These are phyloP conservation scores for Apiospora aurea DNA, from an alignment of 2,329 filamentous ascomycete genomes.

Conservation along the genomic window DNA sequence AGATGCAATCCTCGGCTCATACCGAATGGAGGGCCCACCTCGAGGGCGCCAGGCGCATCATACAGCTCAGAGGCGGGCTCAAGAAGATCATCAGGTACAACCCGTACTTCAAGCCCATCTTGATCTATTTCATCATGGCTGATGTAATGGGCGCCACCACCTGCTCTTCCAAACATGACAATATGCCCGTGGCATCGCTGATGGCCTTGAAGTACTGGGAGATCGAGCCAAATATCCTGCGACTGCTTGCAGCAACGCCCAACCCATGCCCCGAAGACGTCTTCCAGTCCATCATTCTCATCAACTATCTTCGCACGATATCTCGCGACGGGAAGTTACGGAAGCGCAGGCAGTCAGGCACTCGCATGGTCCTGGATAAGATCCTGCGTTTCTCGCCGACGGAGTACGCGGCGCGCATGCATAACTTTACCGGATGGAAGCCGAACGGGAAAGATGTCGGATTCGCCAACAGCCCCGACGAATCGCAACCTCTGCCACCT, in stretches of 20 bases:
- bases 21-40: constrained; percentile 30
- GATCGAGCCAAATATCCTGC: constrained; percentile 26
- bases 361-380: constrained; percentile 27
- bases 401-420: constrained; percentile 27
- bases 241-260: constrained; percentile 25
- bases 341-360: constrained; percentile 24
- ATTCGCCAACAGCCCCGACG: background rate
- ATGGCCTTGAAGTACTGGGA: constrained; percentile 30
- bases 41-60: constrained; percentile 29
- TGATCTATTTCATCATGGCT: constrained; percentile 28
- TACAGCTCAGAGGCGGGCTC: constrained; percentile 28
- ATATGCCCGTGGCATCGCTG: constrained; percentile 27
- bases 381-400: constrained; percentile 26
- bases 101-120: constrained; percentile 28
- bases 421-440: constrained; percentile 27
- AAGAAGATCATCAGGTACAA: constrained; percentile 28
- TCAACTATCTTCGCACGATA: constrained; percentile 29
- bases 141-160: constrained; percentile 29
- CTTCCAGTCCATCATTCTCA: constrained; percentile 27
- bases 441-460: constrained; percentile 26
- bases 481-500: background rate
- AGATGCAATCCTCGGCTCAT: constrained; percentile 30
- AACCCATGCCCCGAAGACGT: constrained; percentile 28
- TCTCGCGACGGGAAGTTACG: background rate
- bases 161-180: constrained; percentile 23